Percentiles rank a stretch among this genome's conserved stretches.
These are phyloP conservation scores for Rhododendron griersonianum DNA, from an alignment of 148 eudicot genomes.

Conservation along the genomic window DNA sequence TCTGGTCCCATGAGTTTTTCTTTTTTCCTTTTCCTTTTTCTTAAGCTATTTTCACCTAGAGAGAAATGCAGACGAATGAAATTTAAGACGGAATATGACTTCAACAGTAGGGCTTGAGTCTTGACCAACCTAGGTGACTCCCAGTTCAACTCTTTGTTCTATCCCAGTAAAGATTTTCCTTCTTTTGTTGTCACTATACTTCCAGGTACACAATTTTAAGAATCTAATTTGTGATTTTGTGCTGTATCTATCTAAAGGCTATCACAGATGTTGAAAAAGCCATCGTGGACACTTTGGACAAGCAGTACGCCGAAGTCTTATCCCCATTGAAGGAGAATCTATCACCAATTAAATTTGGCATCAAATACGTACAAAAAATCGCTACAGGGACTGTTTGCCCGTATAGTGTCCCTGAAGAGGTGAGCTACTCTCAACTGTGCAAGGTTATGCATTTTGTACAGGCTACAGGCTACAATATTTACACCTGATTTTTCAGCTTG, in stretches of 20 bases:
- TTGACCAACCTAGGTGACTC: neutral
- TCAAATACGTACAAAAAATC: slow-evolving; percentile 69
- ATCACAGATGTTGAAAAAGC: slow-evolving; percentile 70
- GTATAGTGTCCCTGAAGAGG: slow-evolving; percentile 55
- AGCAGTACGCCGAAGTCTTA: slow-evolving; percentile 60
- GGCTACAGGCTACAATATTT: neutral
- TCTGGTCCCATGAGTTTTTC: neutral
- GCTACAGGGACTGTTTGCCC: slow-evolving; percentile 45
- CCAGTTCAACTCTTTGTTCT: neutral
- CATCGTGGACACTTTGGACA: slow-evolving; percentile 59
- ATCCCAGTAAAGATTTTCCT: neutral
- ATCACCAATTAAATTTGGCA: slow-evolving; percentile 49
- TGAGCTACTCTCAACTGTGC: slow-evolving; percentile 9
- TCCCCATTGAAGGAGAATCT: slow-evolving; percentile 66
- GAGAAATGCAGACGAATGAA: neutral
- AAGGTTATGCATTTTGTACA: neutral
- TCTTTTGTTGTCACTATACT: neutral
- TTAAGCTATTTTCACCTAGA: neutral
- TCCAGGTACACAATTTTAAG: neutral
- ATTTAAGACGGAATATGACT: neutral
- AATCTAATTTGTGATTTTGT: slow-evolving; percentile 5
- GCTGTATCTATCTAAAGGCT: slow-evolving; percentile 38
- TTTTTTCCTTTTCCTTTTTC: neutral
- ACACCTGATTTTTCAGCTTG: slow-evolving; percentile 41
- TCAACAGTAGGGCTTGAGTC: neutral